A percentile compares a stretch with the other conserved stretches of the same genome.
Conservation (phyloP, 208 protist genomes). For the Wallacemonas sp. region DNA sequence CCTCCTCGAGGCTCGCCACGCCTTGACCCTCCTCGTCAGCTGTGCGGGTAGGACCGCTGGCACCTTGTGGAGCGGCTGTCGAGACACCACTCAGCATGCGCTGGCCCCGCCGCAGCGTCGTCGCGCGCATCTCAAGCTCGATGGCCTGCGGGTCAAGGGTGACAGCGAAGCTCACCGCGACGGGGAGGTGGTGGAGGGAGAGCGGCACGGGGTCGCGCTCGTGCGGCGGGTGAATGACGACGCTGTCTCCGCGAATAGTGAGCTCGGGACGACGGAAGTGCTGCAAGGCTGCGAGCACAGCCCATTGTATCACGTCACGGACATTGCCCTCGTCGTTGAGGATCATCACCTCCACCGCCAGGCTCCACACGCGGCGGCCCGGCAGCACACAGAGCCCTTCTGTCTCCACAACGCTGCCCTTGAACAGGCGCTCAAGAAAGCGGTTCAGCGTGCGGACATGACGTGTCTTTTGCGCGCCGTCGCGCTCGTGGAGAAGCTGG, state of each 20-base stretch:
- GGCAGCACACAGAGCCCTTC: constrained; percentile 96
- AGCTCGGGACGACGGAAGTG: constrained; percentile 95
- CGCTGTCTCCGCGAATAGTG: constrained; percentile 83
- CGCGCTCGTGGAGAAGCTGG: constrained; percentile 83
- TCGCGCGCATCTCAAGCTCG: constrained; percentile 32
- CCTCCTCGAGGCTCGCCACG: neutral
- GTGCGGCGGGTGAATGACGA: constrained; percentile 83
- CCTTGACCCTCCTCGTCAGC: too few relatives aligned
- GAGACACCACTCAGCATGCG: too few relatives aligned
- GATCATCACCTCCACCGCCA: constrained; percentile 85
- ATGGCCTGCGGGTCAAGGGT: constrained; percentile 42
- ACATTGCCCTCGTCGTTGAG: constrained; percentile 96
- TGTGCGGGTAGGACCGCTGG: too few relatives aligned
- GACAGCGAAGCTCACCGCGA: constrained; percentile 81
- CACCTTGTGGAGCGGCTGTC: too few relatives aligned
- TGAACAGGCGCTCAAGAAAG: constrained; percentile 88
- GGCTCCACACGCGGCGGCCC: constrained; percentile 90
- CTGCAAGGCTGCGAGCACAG: constrained; percentile 83
- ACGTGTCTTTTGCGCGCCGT: constrained; percentile 25
- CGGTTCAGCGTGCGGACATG: constrained; percentile 34
- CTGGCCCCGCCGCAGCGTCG: constrained; percentile 19
- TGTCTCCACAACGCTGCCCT: constrained; percentile 93
- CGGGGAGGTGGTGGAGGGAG: constrained; percentile 93
- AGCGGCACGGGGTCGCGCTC: constrained; percentile 95
- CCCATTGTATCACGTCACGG: constrained; percentile 86